Base-by-base conservation (phyloP, 345 rosid species). In the Noccaea bulbosa region DNA sequence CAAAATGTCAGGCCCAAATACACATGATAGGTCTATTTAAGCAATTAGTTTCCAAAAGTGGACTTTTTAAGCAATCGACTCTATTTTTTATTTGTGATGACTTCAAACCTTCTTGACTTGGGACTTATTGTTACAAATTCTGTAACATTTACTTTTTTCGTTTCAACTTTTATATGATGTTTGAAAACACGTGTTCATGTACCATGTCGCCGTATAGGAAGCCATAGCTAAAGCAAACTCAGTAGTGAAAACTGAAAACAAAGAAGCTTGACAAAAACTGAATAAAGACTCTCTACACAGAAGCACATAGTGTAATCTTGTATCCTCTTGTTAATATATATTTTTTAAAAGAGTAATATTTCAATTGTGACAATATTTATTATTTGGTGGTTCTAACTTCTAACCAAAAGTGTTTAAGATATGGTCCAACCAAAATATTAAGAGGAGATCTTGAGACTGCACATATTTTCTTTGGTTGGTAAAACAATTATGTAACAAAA, bases 391-490 rank as follows among this genome's bases (percentile, higher is more conserved):
- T 57, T 66, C 39, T 66, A 67, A 67, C 62, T 67, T 67, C 56
- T 51, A 67, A 67, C 69, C 43, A 67, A 51, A 34, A 59, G 41
- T 60, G 15, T 67, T 20, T 33, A 45, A 57, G 67, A 65, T 65
- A 73, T 73, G 62, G 72, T 71, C 76, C 64, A 63, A 52, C 67
- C 55, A 74, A 59, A 74, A 59, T 41, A 67, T 6, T 16, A 12
- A 56, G 10, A 49, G n/a, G 27, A 67, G 64, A 74, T 74, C 57
- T 43, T 51, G 66, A 57, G 68, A 60, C 64, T 10, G 41, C 49
- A 34, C n/a, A 43, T 43, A 53, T 61, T 60, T 74, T 67, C 73
- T 68, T 54, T 60, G 78, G 73, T 67, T 60, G 69, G 69, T 74
- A 68, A 20, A 67, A 52, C 49, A 43, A 44, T 60, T 34, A 39